Evolutionary conservation across 2,329 filamentous ascomycete genomes (phyloP).

Genomic region (Akanthomyces dipterigenus): DNA sequence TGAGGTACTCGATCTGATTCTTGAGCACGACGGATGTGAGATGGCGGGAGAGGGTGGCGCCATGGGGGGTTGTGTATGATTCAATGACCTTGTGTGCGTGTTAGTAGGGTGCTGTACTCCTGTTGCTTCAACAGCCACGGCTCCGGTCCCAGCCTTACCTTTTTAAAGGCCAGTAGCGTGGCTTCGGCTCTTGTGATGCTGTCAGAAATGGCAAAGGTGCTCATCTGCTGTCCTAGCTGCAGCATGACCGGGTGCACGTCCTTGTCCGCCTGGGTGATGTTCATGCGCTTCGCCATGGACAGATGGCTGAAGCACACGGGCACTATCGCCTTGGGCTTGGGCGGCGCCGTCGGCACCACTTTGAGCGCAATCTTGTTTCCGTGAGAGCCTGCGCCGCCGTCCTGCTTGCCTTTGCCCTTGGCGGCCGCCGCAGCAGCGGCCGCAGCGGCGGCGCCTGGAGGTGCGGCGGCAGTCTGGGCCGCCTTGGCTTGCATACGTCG

Average conservation of each 20-base stretch:
- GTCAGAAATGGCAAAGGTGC: slow-evolving; percentile 79
- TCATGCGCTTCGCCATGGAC: slow-evolving; percentile 56
- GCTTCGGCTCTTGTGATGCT: slow-evolving; percentile 83
- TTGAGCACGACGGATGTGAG: slow-evolving; percentile 86
- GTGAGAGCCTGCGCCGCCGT: slow-evolving; percentile 31
- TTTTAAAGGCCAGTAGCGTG: slow-evolving; percentile 83
- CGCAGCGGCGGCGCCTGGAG: slow-evolving; percentile 28
- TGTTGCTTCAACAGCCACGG: too few species aligned
- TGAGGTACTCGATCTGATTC: slow-evolving; percentile 91
- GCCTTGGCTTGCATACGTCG: slow-evolving; percentile 67
- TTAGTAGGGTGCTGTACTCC: too few species aligned
- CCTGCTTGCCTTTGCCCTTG: slow-evolving; percentile 42
- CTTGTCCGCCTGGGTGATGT: slow-evolving; percentile 56
- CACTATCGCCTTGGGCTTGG: slow-evolving; percentile 51
- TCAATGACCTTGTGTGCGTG: slow-evolving; percentile 62
- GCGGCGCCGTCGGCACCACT: slow-evolving; percentile 31
- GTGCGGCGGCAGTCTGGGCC: slow-evolving; percentile 38
- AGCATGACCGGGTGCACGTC: slow-evolving; percentile 82
- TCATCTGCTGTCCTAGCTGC: slow-evolving; percentile 82
- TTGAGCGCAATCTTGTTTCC: slow-evolving; percentile 22
- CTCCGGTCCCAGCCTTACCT: too few species aligned
- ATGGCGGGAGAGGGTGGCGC: slow-evolving; percentile 80
- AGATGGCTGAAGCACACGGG: slow-evolving; percentile 77
- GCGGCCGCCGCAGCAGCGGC: slow-evolving; percentile 35
- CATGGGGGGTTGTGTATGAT: slow-evolving; percentile 82